Conservation (phyloP, 192 early-diverging fungal genomes). For the Backusella luteola region DNA sequence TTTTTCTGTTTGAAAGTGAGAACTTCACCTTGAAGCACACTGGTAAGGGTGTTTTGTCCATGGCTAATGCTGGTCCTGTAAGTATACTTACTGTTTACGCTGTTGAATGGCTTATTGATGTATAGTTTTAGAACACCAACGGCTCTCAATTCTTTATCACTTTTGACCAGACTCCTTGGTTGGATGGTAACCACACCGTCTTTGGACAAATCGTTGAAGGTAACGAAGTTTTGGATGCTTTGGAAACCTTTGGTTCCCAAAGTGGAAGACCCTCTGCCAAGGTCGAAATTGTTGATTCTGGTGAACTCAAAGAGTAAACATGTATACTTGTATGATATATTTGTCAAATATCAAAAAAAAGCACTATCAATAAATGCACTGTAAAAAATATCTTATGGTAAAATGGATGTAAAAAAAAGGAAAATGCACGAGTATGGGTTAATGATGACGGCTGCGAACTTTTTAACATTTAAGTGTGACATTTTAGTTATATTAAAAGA, state of each 20-base stretch:
- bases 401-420: neutral
- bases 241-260: constrained; percentile 69
- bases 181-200: constrained; percentile 91
- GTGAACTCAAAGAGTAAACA: constrained; percentile 57
- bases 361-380: neutral
- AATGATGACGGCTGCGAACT: too few species aligned
- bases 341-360: neutral
- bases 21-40: constrained; percentile 90
- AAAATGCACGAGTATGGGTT: too few species aligned
- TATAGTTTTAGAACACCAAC: constrained; percentile 54
- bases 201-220: constrained; percentile 87
- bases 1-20: constrained; percentile 48
- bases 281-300: constrained; percentile 74
- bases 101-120: neutral
- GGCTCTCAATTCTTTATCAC: constrained; percentile 88
- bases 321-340: neutral
- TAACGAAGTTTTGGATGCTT: constrained; percentile 62
- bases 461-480: too few species aligned
- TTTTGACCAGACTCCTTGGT: constrained; percentile 75
- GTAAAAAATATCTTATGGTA: neutral
- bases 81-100: neutral
- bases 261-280: constrained; percentile 58
- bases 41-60: constrained; percentile 60
- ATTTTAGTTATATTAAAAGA: too few species aligned
- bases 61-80: constrained; percentile 74